Percentiles rank a stretch among this genome's conserved stretches.
Evolutionary conservation across 768 basidiomycete species (phyloP).

Genomic region (Boletus reticuloceps): DNA sequence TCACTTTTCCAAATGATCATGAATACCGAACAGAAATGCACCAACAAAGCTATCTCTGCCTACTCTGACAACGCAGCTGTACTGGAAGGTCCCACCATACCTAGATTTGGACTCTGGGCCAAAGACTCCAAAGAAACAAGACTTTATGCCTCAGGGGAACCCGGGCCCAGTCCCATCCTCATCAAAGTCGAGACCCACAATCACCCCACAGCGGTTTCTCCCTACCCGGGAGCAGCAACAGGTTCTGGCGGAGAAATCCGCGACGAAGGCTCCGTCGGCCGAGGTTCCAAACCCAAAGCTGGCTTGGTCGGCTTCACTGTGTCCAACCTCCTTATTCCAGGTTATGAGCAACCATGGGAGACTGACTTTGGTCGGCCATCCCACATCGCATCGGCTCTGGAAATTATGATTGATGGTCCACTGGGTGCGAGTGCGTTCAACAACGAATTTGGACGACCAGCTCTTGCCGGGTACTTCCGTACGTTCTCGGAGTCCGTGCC

Average conservation of each 20-base stretch:
- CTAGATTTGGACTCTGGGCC: conserved; percentile 65
- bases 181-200: conserved; percentile 99
- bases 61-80: conserved; percentile 99
- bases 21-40: conserved; percentile 82
- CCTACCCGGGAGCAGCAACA: conserved; percentile 97
- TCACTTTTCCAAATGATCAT: conserved; percentile 97
- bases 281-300: conserved; percentile 95
- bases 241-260: conserved; percentile 98
- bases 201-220: conserved; percentile 97
- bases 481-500: conserved; percentile 85
- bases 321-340: conserved; percentile 91
- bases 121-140: conserved; percentile 21
- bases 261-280: conserved; percentile 94
- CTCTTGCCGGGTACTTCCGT: conserved; percentile 90
- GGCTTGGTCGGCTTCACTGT: conserved; percentile 92
- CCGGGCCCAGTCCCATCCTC: conserved; percentile 82
- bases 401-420: conserved; percentile 97
- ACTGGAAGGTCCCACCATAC: conserved; percentile 64
- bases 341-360: conserved; percentile 93
- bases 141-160: conserved; percentile 51
- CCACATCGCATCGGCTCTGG: conserved; percentile 90
- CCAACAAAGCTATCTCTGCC: conserved; percentile 85
- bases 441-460: conserved; percentile 97
- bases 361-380: conserved; percentile 85
- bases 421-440: conserved; percentile 96